Conservation (phyloP, 1,284 basidiomycete genomes). For the Apiotrichum sp. region DNA sequence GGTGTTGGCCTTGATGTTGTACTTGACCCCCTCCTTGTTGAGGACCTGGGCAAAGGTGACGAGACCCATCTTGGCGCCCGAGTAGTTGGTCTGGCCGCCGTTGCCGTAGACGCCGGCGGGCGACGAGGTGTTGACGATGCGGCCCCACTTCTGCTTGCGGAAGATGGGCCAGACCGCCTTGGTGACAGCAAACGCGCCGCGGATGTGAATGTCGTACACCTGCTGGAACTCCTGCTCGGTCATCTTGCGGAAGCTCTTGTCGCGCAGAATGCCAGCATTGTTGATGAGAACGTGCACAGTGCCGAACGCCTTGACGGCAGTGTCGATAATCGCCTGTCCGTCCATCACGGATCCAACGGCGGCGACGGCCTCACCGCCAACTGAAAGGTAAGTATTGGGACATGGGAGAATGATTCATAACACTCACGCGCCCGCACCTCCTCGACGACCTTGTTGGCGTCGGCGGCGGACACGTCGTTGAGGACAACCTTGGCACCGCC, state of each 20-base stretch:
- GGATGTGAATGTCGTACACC: slow-evolving; percentile 85
- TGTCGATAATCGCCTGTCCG: slow-evolving; percentile 72
- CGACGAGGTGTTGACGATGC: slow-evolving; percentile 84
- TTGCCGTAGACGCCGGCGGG: slow-evolving; percentile 60
- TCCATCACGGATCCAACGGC: slow-evolving; percentile 88
- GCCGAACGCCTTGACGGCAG: slow-evolving; percentile 84
- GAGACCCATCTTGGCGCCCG: slow-evolving; percentile 63
- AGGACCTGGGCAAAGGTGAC: slow-evolving; percentile 87
- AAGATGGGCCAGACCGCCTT: slow-evolving; percentile 97
- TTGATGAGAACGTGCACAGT: slow-evolving; percentile 79
- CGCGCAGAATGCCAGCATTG: slow-evolving; percentile 93
- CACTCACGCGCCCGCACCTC: slow-evolving; percentile 72
- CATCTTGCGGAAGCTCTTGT: slow-evolving; percentile 80
- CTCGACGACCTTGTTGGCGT: slow-evolving; percentile 87
- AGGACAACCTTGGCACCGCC: slow-evolving; percentile 91
- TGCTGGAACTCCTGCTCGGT: slow-evolving; percentile 78
- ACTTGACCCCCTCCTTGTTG: slow-evolving; percentile 83
- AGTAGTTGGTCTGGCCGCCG: slow-evolving; percentile 88
- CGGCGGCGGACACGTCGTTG: slow-evolving; percentile 83
- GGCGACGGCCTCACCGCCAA: slow-evolving; percentile 75
- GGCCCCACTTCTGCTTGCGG: slow-evolving; percentile 87
- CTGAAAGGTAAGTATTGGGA: slow-evolving; percentile 47
- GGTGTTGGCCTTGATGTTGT: slow-evolving; percentile 79
- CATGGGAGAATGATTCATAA: too few species aligned
- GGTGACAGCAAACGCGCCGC: slow-evolving; percentile 89